Conservation (phyloP, 371 early-diverging fungal species). For the Chytridium lagenaria region DNA sequence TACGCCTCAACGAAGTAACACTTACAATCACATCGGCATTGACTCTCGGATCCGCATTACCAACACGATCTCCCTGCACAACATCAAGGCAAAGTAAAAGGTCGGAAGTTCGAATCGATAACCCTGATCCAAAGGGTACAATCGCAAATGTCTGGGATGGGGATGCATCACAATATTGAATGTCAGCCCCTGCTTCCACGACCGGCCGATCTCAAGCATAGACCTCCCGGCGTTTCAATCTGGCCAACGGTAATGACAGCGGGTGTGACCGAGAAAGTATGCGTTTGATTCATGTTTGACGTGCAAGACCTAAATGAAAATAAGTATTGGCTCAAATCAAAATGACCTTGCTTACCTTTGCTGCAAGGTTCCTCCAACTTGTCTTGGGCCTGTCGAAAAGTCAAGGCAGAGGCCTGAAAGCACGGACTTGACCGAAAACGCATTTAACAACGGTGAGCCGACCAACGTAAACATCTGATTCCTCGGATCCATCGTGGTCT, state of each 20-base stretch:
- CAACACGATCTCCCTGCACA: neutral
- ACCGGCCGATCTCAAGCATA: neutral
- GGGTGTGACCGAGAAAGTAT: neutral
- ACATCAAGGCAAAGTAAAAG: neutral
- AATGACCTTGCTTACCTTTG: neutral
- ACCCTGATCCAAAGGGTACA: neutral
- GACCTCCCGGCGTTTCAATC: neutral
- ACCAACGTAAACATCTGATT: conserved; percentile 3
- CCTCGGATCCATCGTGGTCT: no score
- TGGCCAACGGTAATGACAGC: conserved; percentile 2
- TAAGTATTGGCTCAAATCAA: neutral
- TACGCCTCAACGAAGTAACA: neutral
- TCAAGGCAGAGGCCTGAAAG: conserved; percentile 11
- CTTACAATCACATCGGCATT: conserved; percentile 1
- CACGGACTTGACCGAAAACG: neutral
- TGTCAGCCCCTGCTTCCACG: no score
- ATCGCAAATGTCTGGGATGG: neutral
- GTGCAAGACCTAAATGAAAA: neutral
- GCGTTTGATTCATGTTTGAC: neutral
- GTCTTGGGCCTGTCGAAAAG: neutral
- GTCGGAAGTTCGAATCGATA: neutral
- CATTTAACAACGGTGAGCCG: neutral
- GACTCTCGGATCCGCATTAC: neutral
- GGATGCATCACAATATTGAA: no score
- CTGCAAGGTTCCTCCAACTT: neutral